A percentile compares a stretch with the other conserved stretches of the same genome.
phyloP scores from a whole-genome alignment of 2,329 filamentous ascomycete genomes.

The Colletotrichum viniferum region DNA sequence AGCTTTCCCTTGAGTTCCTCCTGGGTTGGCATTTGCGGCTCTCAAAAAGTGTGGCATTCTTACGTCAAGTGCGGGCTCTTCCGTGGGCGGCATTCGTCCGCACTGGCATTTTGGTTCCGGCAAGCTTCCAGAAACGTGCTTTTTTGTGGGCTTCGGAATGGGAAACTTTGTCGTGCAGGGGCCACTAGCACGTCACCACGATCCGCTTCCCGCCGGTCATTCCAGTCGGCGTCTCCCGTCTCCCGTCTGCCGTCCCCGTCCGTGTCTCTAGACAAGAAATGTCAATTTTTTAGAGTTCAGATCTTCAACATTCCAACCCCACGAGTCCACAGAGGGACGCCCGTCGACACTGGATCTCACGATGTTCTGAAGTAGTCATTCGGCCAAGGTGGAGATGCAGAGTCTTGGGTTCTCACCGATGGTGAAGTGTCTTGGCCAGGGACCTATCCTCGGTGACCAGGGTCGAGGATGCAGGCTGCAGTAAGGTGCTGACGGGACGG shows the following conservation, averaged over 20 bases:
- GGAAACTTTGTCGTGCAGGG: background rate
- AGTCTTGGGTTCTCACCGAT: background rate
- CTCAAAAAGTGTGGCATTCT: background rate
- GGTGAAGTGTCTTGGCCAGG: background rate
- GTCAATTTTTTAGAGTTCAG: background rate
- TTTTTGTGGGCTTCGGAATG: background rate
- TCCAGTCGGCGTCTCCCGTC: background rate
- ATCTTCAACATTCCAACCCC: background rate
- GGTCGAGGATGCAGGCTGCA: background rate
- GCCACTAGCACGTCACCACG: constrained; percentile 1
- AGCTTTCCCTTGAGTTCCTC: background rate
- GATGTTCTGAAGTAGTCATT: background rate
- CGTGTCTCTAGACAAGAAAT: background rate
- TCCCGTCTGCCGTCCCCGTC: background rate
- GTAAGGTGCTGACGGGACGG: background rate
- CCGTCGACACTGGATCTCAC: background rate
- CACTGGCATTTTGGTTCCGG: background rate
- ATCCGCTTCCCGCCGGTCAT: background rate
- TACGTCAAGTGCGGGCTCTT: constrained; percentile 12
- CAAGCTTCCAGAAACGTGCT: constrained; percentile 15
- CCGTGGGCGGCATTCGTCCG: background rate
- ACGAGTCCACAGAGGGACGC: background rate
- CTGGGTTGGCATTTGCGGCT: background rate
- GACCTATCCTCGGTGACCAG: background rate
- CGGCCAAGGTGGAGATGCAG: background rate